Base-by-base conservation (phyloP, 306 rosid genomes). In the Trichosanthes cucumerina region DNA sequence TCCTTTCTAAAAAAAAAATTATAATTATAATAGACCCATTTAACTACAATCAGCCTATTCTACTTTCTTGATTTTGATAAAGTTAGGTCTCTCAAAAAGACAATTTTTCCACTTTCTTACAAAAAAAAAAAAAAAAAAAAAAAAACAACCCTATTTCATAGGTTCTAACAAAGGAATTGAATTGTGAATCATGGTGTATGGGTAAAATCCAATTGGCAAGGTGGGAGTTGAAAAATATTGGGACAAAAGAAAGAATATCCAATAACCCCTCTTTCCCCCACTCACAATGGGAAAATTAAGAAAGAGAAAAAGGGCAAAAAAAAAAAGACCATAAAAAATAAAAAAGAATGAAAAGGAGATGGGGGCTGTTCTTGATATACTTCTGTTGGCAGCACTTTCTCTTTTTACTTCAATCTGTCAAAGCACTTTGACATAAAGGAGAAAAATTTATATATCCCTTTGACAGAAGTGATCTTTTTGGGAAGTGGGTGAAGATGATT, bases 151-250 rank as follows among this genome's bases (percentile, higher is more conserved):
- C 56, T 12, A 13, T 14, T 60, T 14, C 26, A 58, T 60, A 60
- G 66, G 38, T 59, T 26, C 15, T 59, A 59, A 59, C 19, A 59
- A 24, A 59, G 66, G 66, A 59, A 59, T 59, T 26, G 77, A 46
- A 10, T 50, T 77, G 53, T 38, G 46, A 66, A 66, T 38, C 0
- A n/a, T 66, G 75, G 53, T 39, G 75, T 62, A 62, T 63, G 23
- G 12, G 9, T 11, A 15, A 63, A 63, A 2, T 63, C 4, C 24
- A 64, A 16, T 7, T 64, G 46, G 0, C 12, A 70, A 43, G 76
- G 76, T 68, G 75, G 43, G 74, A 68, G 52, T 38, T 68, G 75
- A 68, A 38, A 68, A 38, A 68, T 38, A 68, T 23, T 38, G 52
- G 26, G 33, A 68, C 75, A 68, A 68, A 68, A 10, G 75, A 39